Evolutionary conservation across 2,329 filamentous ascomycete species (phyloP), one percentile per base, ranked within the genome.

Genomic region (Tolypocladium sp.): DNA sequence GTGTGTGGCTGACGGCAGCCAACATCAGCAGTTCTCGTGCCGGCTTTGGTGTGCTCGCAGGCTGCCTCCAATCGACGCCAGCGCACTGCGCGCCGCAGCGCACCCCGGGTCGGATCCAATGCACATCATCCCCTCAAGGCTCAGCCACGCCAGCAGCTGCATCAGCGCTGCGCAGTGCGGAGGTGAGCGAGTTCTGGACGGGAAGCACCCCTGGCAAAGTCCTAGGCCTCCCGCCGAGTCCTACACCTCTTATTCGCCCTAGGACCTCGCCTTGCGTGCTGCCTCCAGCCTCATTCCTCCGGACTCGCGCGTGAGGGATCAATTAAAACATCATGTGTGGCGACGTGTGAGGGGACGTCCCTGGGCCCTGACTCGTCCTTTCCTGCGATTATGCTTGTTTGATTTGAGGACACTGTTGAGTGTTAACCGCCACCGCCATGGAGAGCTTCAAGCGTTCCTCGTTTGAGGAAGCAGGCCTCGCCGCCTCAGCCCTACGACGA

Each of bases 401-500:
- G 46, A 51, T 33, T 33, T 13, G 46, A 51, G 15, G 7, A 51
- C 27, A 3, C 27, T 12, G 46, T 15, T 15, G 44, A 30, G 25
- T 13, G 25, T 15, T 15, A 51, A n/a, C 20, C 42, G 37, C 41
- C 37, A 46, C 41, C 35, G 57, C 35, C 15, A 65, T 65, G 61
- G 59, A 63, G 9, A 53, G 22, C 25, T 41, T 55, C 27, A 58
- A 38, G 55, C 60, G 55, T 8, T 61, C 52, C 27, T 63, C 62
- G 41, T 58, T 62, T 38, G 63, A 64, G 41, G 61, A 65, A 17
- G n/a, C 58, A 15, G 54, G 59, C 42, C 55, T 55, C 35, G 41
- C 60, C 8, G 53, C 59, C 27, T 61, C 60, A 33, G 55, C 59
- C 54, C 53, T 61, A 22, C 58, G 61, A 49, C 58, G 60, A 13